phyloP scores from a whole-genome alignment of 2,329 filamentous ascomycete species.

The Paracorniculantispora psalliotae region DNA sequence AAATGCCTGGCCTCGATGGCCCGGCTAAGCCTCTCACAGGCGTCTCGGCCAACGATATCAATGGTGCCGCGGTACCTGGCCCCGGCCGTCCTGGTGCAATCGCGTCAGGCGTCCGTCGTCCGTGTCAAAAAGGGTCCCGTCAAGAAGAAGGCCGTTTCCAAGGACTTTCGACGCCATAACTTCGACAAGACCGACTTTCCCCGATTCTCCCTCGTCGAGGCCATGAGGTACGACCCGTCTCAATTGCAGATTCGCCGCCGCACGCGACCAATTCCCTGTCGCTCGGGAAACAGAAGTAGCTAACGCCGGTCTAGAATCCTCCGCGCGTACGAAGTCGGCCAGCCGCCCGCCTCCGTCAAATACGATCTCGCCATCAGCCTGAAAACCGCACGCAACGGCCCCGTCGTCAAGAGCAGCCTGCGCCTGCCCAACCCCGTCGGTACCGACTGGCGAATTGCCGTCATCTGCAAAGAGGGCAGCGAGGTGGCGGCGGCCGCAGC shows the following conservation, averaged over 20 bases:
- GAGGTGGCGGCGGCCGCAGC: constrained; percentile 68
- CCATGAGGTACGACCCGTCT: constrained; percentile 65
- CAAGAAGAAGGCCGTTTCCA: constrained; percentile 58
- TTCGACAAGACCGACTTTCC: constrained; percentile 56
- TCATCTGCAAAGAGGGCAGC: constrained; percentile 82
- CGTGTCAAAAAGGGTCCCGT: constrained; percentile 44
- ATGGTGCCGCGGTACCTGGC: constrained; percentile 46
- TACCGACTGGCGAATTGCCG: constrained; percentile 82
- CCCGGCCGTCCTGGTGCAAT: constrained; percentile 39
- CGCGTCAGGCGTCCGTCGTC: constrained; percentile 36
- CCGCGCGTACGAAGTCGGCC: constrained; percentile 86
- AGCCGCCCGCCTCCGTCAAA: constrained; percentile 65
- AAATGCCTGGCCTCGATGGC: constrained; percentile 52
- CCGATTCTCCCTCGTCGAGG: constrained; percentile 81
- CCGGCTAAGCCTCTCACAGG: constrained; percentile 40
- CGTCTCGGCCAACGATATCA: constrained; percentile 36
- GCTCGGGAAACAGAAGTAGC: constrained; percentile 9
- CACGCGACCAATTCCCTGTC: background rate
- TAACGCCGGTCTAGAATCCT: constrained; percentile 63
- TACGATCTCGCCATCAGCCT: constrained; percentile 87
- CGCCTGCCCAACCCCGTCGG: constrained; percentile 85
- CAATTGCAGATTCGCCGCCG: background rate
- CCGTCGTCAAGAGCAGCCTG: constrained; percentile 81
- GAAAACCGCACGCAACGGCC: constrained; percentile 77
- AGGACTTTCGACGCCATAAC: constrained; percentile 62